phyloP scores from a whole-genome alignment of 2,329 filamentous ascomycete species.

The Penicillium sp. region DNA sequence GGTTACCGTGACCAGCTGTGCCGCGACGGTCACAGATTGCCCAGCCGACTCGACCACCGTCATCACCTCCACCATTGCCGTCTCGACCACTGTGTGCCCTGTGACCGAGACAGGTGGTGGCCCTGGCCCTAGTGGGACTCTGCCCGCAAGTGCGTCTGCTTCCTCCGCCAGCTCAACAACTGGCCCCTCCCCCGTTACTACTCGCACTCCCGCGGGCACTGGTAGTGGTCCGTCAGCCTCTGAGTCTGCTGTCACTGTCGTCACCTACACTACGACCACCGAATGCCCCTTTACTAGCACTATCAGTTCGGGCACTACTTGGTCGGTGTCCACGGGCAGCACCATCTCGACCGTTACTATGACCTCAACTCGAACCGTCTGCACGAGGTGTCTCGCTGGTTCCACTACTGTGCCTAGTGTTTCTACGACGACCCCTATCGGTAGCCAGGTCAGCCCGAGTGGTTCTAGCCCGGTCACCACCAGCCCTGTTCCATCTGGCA shows the following conservation, averaged over 20 bases:
- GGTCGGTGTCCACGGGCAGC: conserved; percentile 54
- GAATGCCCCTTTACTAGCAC: conserved; percentile 35
- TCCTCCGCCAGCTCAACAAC: too few relatives aligned
- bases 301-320: conserved; percentile 47
- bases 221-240: too few relatives aligned
- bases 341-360: conserved; percentile 53
- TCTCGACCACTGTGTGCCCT: conserved; percentile 7
- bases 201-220: conserved; percentile 1
- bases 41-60: conserved; percentile 42
- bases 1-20: conserved; percentile 42
- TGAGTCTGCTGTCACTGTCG: conserved; percentile 21
- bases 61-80: conserved; percentile 8
- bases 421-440: too few relatives aligned
- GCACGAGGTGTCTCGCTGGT: too few relatives aligned
- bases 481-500: too few relatives aligned
- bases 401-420: too few relatives aligned
- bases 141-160: conserved; percentile 3
- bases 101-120: conserved; percentile 13
- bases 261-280: conserved; percentile 32
- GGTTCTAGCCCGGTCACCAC: too few relatives aligned
- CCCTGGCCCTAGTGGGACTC: conserved; percentile 2
- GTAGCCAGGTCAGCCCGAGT: too few relatives aligned
- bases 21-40: conserved; percentile 48
- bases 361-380: conserved; percentile 5
- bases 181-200: not conserved